Evolutionary conservation across 768 basidiomycete species (phyloP), one percentile per base, ranked within the genome.

Genomic region (Lentinula sp.): DNA sequence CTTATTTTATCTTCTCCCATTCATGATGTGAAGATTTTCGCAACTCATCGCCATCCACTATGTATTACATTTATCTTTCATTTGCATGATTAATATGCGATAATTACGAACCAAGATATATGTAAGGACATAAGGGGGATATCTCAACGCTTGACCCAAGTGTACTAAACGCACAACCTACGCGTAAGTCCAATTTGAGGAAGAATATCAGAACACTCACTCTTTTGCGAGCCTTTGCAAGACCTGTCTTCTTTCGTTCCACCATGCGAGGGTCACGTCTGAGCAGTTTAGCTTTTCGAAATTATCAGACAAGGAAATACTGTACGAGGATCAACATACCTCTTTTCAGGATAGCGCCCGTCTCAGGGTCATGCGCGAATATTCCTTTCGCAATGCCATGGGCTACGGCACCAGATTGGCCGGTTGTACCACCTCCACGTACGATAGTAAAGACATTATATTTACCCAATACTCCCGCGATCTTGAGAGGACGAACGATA

Each of bases 181-280:
- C 28, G 39, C 41, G 18, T 51, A 42, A 42, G n/a, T 42, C 0
- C 5, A 32, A 7, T 42, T 28, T 3, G 13, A 9, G 32, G 39
- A 56, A 39, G 37, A 39, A 33, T 7, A 15, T 60, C 56, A 57
- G 6, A 61, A 60, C 59, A 85, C 91, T 48, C 73, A 95, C 93
- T 77, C 82, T 82, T 77, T 95, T 95, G 74, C 95, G 86, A 62
- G 96, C 94, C 79, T 97, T 97, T 62, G 90, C 85, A 68, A 85
- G 73, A 61, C 93, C 93, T 15, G 96, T 92, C 83, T 99, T 99
- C 79, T 99, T 99, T 67, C 96, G 83, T 76, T 99, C 96, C 35
- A 97, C 95, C 92, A 96, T 92, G 74, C 97, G 89, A 50, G 95
- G 93, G 79, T 99, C 96, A 67, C 95, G 86, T 72, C 86, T 85